Conservation (phyloP, 176 grass and related monocot genomes). For the Stipa capillata region DNA sequence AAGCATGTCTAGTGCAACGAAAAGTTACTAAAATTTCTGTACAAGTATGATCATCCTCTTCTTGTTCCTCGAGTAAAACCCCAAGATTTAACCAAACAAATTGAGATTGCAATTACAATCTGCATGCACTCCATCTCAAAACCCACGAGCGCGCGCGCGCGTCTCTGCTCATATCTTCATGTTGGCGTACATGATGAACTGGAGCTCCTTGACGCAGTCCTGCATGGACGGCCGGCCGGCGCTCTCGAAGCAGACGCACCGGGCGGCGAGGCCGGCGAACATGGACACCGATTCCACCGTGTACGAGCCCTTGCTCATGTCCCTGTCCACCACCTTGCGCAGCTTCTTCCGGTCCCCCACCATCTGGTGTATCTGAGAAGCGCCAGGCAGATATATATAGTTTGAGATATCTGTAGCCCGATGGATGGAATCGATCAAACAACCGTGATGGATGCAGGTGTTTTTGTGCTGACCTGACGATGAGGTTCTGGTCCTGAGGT, state of each 20-base stretch:
- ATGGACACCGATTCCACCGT: conserved; percentile 60
- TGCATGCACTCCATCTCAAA: no score
- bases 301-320: conserved; percentile 68
- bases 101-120: background rate
- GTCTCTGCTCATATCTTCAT: conserved; percentile 70
- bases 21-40: conserved; percentile 16
- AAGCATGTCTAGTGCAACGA: background rate
- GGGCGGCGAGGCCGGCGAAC: conserved; percentile 75
- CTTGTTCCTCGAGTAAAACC: background rate
- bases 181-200: conserved; percentile 76
- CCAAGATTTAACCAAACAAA: background rate
- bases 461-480: no score
- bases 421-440: background rate
- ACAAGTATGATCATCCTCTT: background rate
- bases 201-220: conserved; percentile 88
- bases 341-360: conserved; percentile 68
- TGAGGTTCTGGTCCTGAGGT: conserved; percentile 69
- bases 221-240: conserved; percentile 61
- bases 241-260: conserved; percentile 80
- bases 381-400: background rate
- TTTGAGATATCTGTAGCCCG: background rate
- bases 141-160: no score
- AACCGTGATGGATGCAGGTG: background rate
- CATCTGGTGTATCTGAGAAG: conserved; percentile 47
- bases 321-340: conserved; percentile 74